Evolutionary conservation across 1,139 yeast genomes (phyloP).

Genomic region (Hanseniaspora uvarum): DNA sequence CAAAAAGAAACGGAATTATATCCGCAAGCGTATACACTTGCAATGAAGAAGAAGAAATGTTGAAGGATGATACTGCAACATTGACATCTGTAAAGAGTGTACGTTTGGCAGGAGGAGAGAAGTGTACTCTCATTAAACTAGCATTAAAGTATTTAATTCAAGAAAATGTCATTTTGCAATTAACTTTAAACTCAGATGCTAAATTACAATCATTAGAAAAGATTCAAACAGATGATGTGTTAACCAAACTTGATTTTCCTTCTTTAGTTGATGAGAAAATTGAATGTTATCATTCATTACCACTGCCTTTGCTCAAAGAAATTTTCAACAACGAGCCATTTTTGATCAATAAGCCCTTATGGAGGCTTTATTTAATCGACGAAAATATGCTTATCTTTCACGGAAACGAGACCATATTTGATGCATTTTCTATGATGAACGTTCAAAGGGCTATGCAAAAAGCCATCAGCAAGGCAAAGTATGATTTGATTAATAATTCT

Average conservation of each 20-base stretch:
- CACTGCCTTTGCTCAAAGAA: conserved; percentile 26
- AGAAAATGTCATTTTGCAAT: conserved; percentile 25
- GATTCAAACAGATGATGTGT: conserved; percentile 24
- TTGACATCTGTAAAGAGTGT: conserved; percentile 22
- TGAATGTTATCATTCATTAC: conserved; percentile 27
- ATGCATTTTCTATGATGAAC: conserved; percentile 28
- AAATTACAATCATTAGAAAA: conserved; percentile 23
- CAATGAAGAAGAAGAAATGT: conserved; percentile 20
- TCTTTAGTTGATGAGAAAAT: conserved; percentile 25
- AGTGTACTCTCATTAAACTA: conserved; percentile 20
- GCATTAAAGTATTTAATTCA: conserved; percentile 24
- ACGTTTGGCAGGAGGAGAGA: conserved; percentile 19
- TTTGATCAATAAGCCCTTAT: conserved; percentile 23
- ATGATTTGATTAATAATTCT: conserved; percentile 8
- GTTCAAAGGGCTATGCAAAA: conserved; percentile 23
- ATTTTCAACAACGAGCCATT: conserved; percentile 26
- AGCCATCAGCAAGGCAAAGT: conserved; percentile 17
- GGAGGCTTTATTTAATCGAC: conserved; percentile 27
- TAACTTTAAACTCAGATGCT: conserved; percentile 24
- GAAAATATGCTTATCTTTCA: conserved; percentile 26
- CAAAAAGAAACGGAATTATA: conserved; percentile 25
- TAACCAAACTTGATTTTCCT: conserved; percentile 24
- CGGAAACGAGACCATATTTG: conserved; percentile 28
- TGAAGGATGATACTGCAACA: conserved; percentile 25
- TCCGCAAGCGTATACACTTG: conserved; percentile 25